Base-by-base conservation (phyloP, 2,329 filamentous ascomycete genomes). In the Hypoxylon sp. region DNA sequence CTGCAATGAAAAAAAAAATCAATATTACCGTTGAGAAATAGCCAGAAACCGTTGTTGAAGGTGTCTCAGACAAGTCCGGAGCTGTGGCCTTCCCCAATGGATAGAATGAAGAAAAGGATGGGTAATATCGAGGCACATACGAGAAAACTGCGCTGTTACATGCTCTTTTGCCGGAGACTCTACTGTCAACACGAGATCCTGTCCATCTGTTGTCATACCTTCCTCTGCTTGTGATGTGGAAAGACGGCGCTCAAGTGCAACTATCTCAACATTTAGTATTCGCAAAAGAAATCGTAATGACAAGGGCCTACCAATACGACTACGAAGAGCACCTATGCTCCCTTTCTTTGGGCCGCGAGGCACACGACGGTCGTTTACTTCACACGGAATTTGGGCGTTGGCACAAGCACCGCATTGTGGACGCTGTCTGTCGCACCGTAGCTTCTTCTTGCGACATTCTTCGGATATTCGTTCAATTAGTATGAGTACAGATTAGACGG, bases 361-460 rank as follows among this genome's bases (percentile, higher is more conserved):
- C 37, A 64, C 59, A 22, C 68, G 68, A 22, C 68, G 68, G 24
- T 70, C 65, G 65, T 70, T 70, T n/a, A 70, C 68, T 64, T 70
- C 68, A 65, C 68, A 70, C 6, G 50, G 44, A 39, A 70, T 56
- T 39, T 70, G 68, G 37, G 68, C 68, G 19, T 70, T 65, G 17
- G 68, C 65, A 47, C 68, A 70, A 19, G 68, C 68, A 39, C 68
- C 68, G 54, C 68, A 70, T 64, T 70, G 68, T 14, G 68, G 68
- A 22, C 68, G 68, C 4, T 70, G 68, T 42, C 68, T 70, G 42
- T 70, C 68, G 58, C 68, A 70, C 56, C 68, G 68, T 66, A 70
- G 68, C 59, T 70, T 70, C 42, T 70, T 70, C 35, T 70, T 70
- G 31, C 68, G 68, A 29, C 68, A 70, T 62, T 70, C 68, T 70